These are phyloP conservation scores for Phaeosphaeriaceae sp. DNA, from an alignment of 2,329 filamentous ascomycete species.

Conservation along the genomic window DNA sequence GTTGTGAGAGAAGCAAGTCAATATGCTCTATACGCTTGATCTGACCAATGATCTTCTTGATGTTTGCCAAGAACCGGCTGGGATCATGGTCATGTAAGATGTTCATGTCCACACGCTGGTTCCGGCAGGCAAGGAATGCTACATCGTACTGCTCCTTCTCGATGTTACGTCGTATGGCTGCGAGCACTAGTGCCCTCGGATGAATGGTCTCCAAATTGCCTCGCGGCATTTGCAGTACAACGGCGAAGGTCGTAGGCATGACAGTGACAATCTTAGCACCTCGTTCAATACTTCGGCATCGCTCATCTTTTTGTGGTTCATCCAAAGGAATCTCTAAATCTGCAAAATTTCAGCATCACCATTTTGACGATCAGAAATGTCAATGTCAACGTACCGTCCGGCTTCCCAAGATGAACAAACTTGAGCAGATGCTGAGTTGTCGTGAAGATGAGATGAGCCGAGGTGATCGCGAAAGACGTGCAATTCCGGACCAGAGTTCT, in stretches of 20 bases:
- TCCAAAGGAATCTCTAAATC: slow-evolving; percentile 84
- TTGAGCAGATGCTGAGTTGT: slow-evolving; percentile 93
- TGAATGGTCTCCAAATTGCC: slow-evolving; percentile 96
- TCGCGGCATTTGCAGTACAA: slow-evolving; percentile 93
- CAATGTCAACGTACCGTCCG: slow-evolving; percentile 63
- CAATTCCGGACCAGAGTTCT: slow-evolving; percentile 81
- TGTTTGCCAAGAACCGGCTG: slow-evolving; percentile 79
- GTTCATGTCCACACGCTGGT: slow-evolving; percentile 96
- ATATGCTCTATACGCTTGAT: slow-evolving; percentile 82
- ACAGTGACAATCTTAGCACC: slow-evolving; percentile 87
- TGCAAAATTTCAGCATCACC: slow-evolving; percentile 50
- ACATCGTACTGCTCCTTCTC: slow-evolving; percentile 80
- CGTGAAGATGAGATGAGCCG: slow-evolving; percentile 86
- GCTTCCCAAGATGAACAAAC: slow-evolving; percentile 79
- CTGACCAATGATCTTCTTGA: slow-evolving; percentile 82
- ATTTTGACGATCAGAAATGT: background rate
- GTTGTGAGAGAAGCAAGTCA: slow-evolving; percentile 87
- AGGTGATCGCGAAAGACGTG: slow-evolving; percentile 86
- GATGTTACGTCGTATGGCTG: slow-evolving; percentile 84
- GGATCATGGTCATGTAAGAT: slow-evolving; percentile 95
- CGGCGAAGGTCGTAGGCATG: slow-evolving; percentile 84
- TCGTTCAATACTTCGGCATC: slow-evolving; percentile 90
- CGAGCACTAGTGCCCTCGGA: slow-evolving; percentile 89
- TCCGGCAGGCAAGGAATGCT: slow-evolving; percentile 88
- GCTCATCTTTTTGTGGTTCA: slow-evolving; percentile 89